Base-by-base conservation (phyloP, 495 filamentous ascomycete species). In the Talaromyces liani region DNA sequence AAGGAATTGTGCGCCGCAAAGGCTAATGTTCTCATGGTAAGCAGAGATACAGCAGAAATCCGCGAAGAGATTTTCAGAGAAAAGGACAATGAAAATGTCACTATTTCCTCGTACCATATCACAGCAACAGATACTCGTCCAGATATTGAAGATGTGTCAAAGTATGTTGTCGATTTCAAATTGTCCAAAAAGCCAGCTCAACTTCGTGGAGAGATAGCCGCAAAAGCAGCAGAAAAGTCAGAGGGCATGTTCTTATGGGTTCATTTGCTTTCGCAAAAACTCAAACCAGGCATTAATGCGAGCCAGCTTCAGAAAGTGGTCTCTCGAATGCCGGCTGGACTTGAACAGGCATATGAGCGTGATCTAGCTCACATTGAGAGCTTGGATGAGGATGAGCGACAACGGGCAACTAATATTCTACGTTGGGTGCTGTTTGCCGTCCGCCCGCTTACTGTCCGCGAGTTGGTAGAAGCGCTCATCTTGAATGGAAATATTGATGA, bases 181-280 rank as follows among this genome's bases (percentile, higher is more conserved):
- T 31, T 69, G 16, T 12, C 63, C 22, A 67, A 63, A 24, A 68
- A 68, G 58, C 34, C 62, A 22, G 24, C 7, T 7, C 45, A 55
- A 18, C 53, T 67, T 24, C 59, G 54, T 8, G 33, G 8, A 34
- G n/a, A 59, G 12, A 58, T 69, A 22, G 62, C 67, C 27, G 36
- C 27, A 12, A 31, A 68, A 31, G 67, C 67, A 8, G 67, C 62
- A 20, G n/a, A 60, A 36, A 68, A 36, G 59, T 66, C 29, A 4
- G 62, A 71, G 14, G 69, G 71, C 27, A 71, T 72, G 71, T 67
- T 73, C 31, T 33, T 73, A 8, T 68, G 66, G 68, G 41, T 73
- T 53, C 62, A 68, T 16, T 59, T 64, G 14, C 58, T 66, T 5
- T 41, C 53, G 1, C 49, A 64, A 24, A 56, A 62, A 25, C 47